Base-by-base conservation (phyloP, 2,329 filamentous ascomycete genomes). In the Xylaria multiplex region DNA sequence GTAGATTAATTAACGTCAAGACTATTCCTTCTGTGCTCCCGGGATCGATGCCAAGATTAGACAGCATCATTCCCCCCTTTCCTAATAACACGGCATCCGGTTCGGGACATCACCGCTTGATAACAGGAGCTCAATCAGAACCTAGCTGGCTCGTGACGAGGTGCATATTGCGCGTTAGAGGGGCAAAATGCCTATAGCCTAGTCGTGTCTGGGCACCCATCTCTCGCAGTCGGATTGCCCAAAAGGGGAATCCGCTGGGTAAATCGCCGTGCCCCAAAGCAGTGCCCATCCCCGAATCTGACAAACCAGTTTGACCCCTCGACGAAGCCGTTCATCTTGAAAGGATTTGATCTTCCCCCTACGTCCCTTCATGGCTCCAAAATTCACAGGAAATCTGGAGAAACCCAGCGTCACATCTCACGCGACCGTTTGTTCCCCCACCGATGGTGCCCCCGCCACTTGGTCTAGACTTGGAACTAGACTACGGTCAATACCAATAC, bases 301-400 rank as follows among this genome's bases (percentile, higher is more conserved):
- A 56, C 52, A 52, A 24, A 30, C 30, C 53, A 65, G 45, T 43
- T 48, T 48, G 30, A 35, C 54, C 52, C 32, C 42, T 62, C 40
- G 57, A 65, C n/a, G 52, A 57, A 50, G 50, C 40, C 49, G 48
- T 61, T 35, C 58, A 61, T 57, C 64, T 59, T 66, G 19, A 46
- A 52, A 52, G 50, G 45, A 6, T 56, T 57, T 57, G 54, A 22
- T 54, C 48, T 55, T 57, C 37, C 59, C 59, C 64, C n/a, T n/a
- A 49, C 32, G 5, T 46, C 27, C 49, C n/a, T 27, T 27, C 43
- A 24, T 30, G 40, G 14, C 32, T 42, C 43, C 45, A 22, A 60
- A 30, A 68, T 66, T 43, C 65, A 67, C 60, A 27, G 46, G 37
- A 35, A 62, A 69, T 67, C 70, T 67, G 63, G 64, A 67, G 65